Percentiles rank a stretch among this genome's conserved stretches.
Conservation (phyloP, 345 rosid genomes). For the Hypericum perforatum region DNA sequence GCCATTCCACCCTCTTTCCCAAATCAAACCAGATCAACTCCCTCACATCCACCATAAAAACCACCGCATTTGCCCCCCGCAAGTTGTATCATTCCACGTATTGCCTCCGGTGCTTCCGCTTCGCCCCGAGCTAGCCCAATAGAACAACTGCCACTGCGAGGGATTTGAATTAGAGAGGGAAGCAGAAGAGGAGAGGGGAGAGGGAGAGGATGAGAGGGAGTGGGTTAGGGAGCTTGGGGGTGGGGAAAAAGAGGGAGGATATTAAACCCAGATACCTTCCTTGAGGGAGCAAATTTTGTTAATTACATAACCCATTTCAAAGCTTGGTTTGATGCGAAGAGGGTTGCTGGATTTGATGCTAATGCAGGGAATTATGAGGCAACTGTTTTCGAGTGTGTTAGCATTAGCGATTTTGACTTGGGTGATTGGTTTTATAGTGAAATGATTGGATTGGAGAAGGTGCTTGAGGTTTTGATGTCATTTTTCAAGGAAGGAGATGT, state of each 20-base stretch:
- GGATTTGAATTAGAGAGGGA: conserved; percentile 16
- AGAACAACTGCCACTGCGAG: conserved; percentile 55
- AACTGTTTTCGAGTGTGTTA: conserved; percentile 20
- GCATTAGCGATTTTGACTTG: conserved; percentile 16
- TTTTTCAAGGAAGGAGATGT: conserved; percentile 15
- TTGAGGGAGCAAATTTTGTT: no score
- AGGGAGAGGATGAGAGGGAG: conserved; percentile 27
- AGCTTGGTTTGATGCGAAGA: conserved; percentile 26
- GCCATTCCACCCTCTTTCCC: conserved; percentile 39
- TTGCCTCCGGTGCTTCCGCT: conserved; percentile 54
- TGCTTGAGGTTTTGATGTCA: conserved; percentile 15
- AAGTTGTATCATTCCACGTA: conserved; percentile 82
- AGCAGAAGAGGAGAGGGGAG: conserved; percentile 12
- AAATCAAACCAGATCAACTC: conserved; percentile 55
- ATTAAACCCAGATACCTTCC: no score
- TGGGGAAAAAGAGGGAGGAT: conserved; percentile 9
- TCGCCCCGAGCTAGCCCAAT: conserved; percentile 87
- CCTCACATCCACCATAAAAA: conserved; percentile 47
- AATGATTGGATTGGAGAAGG: conserved; percentile 25
- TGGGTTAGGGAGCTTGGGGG: conserved; percentile 8
- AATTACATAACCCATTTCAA: no score
- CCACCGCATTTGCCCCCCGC: conserved; percentile 61
- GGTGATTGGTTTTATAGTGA: conserved; percentile 21
- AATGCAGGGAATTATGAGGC: conserved; percentile 21
- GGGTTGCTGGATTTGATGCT: conserved; percentile 21